Base-by-base conservation (phyloP, 2,329 filamentous ascomycete species). In the Talaromyces pinophilus region DNA sequence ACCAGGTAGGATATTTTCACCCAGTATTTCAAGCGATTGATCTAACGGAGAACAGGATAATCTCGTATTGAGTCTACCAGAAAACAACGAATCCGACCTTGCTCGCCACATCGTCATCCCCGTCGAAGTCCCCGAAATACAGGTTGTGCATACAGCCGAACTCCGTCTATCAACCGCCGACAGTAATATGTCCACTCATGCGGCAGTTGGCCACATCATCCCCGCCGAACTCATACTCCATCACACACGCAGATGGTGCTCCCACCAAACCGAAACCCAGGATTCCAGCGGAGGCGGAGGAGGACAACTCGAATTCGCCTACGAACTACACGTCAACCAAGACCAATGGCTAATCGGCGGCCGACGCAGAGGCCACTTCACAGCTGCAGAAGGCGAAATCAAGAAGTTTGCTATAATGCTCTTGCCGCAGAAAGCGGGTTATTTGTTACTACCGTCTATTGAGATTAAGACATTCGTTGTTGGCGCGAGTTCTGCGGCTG, bases 261-360 rank as follows among this genome's bases (percentile, higher is more conserved):
- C 74, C 25, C 72, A 74, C 63, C 55, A 38, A 17, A 48, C 33
- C 13, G 65, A 68, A 70, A 25, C 68, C 71, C 48, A 74, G 55
- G 65, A 74, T 55, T 71, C 76, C 3, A 19, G 7, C 17, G 72
- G 74, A 15, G 81, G 82, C 3, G 17, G 17, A 8, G 72, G 74
- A 15, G 81, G 82, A 0, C 83, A 87, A 25, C 82, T 93, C 1
- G 88, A 93, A 69, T 96, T 96, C 73, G 88, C 89, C 70, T 96
- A 95, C 77, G 93, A 97, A 71, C 83, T 98, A 25, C 87, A 88
- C 15, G 89, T 90, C 0, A 87, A 88, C 17, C 81, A 86, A 1
- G 92, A 94, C 46, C 84, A 87, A 0, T 98, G 94, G 94, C 86
- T 97, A 1, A 82, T 98, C 2, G 93, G 92, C 25, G 94, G 93